A percentile compares a stretch with the other conserved stretches of the same genome.
Conservation (phyloP, 1,284 basidiomycete genomes). For the Ceratobasidium sp. region DNA sequence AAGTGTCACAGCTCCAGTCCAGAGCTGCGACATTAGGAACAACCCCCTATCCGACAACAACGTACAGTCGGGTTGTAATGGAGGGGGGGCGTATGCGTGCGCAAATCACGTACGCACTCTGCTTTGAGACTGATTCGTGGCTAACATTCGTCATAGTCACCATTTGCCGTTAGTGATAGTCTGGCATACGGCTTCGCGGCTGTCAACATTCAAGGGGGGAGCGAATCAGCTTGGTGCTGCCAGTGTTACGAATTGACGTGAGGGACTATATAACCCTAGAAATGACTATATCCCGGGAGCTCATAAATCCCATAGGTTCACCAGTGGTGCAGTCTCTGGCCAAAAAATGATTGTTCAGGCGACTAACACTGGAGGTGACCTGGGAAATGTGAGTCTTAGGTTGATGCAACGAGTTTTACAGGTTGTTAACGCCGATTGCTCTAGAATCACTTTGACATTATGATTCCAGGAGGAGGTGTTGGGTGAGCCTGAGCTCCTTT, state of each 20-base stretch:
- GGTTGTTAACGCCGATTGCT: too few relatives aligned
- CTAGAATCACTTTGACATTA: constrained; percentile 41
- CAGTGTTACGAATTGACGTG: constrained; percentile 42
- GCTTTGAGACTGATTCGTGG: background rate
- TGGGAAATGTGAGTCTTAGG: constrained; percentile 33
- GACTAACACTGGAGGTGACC: constrained; percentile 42
- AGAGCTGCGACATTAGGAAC: constrained; percentile 41
- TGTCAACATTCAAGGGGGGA: constrained; percentile 39
- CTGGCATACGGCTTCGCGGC: constrained; percentile 42
- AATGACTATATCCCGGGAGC: background rate
- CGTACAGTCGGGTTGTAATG: constrained; percentile 39
- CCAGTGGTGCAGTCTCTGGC: constrained; percentile 40
- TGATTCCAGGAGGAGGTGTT: constrained; percentile 43
- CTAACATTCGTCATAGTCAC: constrained; percentile 19
- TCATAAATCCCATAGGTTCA: constrained; percentile 36
- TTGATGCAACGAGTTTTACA: too few relatives aligned
- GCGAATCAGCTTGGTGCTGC: constrained; percentile 41
- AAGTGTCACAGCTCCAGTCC: constrained; percentile 38
- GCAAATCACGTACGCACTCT: constrained; percentile 34
- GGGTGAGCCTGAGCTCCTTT: constrained; percentile 20
- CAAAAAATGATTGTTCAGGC: constrained; percentile 41
- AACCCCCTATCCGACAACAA: constrained; percentile 38
- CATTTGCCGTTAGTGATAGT: constrained; percentile 40
- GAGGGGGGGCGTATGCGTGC: constrained; percentile 40
- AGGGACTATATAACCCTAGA: background rate